Evolutionary conservation across 1,284 basidiomycete genomes (phyloP), one percentile per base, ranked within the genome.

Genomic region (Ceratobasidium sp.): DNA sequence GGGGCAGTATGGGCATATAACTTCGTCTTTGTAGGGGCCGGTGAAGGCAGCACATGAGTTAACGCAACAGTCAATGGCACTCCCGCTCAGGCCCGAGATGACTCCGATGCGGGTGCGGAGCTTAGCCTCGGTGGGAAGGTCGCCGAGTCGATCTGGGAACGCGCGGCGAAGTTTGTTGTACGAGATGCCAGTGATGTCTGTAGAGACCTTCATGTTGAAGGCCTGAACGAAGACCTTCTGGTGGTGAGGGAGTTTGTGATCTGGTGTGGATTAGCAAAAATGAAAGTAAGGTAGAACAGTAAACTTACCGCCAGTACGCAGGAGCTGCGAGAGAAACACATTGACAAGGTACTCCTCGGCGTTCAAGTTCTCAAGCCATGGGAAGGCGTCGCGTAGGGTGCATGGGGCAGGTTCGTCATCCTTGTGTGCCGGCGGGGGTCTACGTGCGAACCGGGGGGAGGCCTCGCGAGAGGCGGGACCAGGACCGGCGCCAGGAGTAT

Each of bases 1-100:
- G 0, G 82, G 61, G 79, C 86, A 87, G 69, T 84, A 80, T 0
- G 85, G 84, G 70, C 87, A 80, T 0, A 2, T 2, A 52, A 67
- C 61, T 23, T 67, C 61, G 0, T 46, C 15, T 5, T 61, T 50
- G 77, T 68, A 75, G 46, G 52, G 46, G 5, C 80, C 78, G 13
- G 78, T 79, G 46, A 40, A 80, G 5, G 70, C 76, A 33, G 64
- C 46, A 56, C 78, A 80, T 10, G 73, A 77, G 67, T 80, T 79
- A 7, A 79, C 46, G 54, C 80, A 80, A 42, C 78, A 79, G 64
- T 80, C 57, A 50, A 80, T 57, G 13, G 20, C 62, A 10, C 17
- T 46, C 3, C 57, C 33, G 15, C 17, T 33, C 13, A 81, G 38
- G 23, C 70, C 79, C 6, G 80, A 71, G 33, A 81, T 69, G 48